A percentile compares a stretch with the other conserved stretches of the same genome.
Evolutionary conservation across 352 stramenopile species (phyloP).

Genomic region (Chrysophaeum taylorii): DNA sequence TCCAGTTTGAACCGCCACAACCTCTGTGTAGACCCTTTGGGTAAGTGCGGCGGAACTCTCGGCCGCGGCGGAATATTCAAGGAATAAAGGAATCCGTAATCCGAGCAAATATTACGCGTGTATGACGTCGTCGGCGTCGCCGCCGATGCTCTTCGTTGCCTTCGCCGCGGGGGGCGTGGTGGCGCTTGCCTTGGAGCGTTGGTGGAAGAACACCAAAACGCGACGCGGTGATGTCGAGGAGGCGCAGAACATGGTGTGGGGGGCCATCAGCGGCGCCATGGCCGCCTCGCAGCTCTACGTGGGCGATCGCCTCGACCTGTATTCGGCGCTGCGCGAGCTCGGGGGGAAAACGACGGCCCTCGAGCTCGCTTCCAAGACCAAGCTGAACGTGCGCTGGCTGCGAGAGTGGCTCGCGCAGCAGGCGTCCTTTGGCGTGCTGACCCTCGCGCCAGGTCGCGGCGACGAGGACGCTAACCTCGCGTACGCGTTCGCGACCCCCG

Average conservation of each 20-base stretch:
- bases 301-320: conserved; percentile 19
- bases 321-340: conserved; percentile 9
- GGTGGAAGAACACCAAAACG: too few relatives aligned
- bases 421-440: neutral
- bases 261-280: conserved; percentile 19
- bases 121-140: too few relatives aligned
- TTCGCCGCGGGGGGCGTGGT: too few relatives aligned
- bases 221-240: too few relatives aligned
- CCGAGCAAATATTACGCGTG: too few relatives aligned
- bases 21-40: too few relatives aligned
- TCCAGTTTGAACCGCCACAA: too few relatives aligned
- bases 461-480: conserved; percentile 16
- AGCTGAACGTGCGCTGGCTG: neutral
- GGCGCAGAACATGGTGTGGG: conserved; percentile 19
- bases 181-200: too few relatives aligned
- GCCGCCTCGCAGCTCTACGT: conserved; percentile 18
- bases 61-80: too few relatives aligned
- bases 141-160: too few relatives aligned
- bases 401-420: conserved; percentile 8
- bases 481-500: conserved; percentile 14
- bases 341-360: neutral
- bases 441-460: conserved; percentile 8
- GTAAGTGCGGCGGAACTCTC: too few relatives aligned
- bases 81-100: too few relatives aligned
- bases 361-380: neutral